A percentile compares a stretch with the other conserved stretches of the same genome.
Conservation (phyloP, 2,329 filamentous ascomycete genomes). For the Raffaelea albimanens region DNA sequence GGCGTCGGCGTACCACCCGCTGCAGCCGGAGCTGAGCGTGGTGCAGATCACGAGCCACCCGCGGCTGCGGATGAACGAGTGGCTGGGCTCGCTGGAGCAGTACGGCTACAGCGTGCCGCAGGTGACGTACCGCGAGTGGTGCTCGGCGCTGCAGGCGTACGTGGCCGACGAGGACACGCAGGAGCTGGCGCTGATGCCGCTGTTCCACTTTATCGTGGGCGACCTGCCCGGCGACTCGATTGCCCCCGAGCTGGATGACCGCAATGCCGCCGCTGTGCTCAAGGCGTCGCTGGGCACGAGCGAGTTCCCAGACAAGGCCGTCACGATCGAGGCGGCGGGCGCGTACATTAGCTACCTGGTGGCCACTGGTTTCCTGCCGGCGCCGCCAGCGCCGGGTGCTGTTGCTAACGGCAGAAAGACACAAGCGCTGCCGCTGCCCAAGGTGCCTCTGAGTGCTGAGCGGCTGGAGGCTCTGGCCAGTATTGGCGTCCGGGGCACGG, state of each 20-base stretch:
- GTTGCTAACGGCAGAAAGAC: too few species aligned
- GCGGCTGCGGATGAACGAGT: constrained; percentile 68
- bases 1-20: constrained; percentile 58
- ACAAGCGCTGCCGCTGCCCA: too few species aligned
- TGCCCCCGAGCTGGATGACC: constrained; percentile 66
- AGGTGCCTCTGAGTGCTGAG: too few species aligned
- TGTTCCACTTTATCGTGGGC: constrained; percentile 64
- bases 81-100: constrained; percentile 56
- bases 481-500: constrained; percentile 15
- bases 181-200: constrained; percentile 54
- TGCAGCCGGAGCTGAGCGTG: constrained; percentile 42
- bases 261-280: constrained; percentile 56
- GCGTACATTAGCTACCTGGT: constrained; percentile 55
- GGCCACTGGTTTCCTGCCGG: constrained; percentile 51
- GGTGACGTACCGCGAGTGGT: constrained; percentile 62
- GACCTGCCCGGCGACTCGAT: constrained; percentile 62
- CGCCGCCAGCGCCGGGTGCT: constrained; percentile 29
- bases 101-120: constrained; percentile 66
- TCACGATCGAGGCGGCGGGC: constrained; percentile 52
- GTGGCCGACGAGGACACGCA: constrained; percentile 47
- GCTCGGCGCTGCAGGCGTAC: constrained; percentile 55
- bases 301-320: constrained; percentile 35
- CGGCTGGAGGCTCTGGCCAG: too few species aligned
- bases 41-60: constrained; percentile 75
- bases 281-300: constrained; percentile 27